Evolutionary conservation across 495 filamentous ascomycete species (phyloP).

Genomic region (Xylaria palmicola): DNA sequence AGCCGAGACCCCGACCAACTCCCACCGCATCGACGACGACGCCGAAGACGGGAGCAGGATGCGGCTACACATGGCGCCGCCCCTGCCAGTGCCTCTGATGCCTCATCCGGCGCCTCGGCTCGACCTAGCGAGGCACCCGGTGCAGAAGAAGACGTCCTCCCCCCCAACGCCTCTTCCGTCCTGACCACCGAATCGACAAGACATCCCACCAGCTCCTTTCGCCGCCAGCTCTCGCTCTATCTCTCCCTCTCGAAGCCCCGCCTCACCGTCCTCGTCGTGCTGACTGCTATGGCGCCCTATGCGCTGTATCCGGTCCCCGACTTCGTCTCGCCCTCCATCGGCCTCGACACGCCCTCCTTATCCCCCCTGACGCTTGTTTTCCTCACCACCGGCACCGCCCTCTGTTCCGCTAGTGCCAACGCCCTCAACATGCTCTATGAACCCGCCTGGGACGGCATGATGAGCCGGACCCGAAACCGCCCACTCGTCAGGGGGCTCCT

Average conservation of each 20-base stretch:
- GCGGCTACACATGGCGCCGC: too few relatives aligned
- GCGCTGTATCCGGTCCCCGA: constrained; percentile 85
- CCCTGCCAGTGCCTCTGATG: neutral
- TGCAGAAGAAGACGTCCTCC: constrained; percentile 41
- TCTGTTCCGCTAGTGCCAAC: constrained; percentile 84
- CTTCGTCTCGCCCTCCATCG: constrained; percentile 67
- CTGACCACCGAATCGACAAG: constrained; percentile 70
- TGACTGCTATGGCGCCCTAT: constrained; percentile 89
- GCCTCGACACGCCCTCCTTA: constrained; percentile 71
- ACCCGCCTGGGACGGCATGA: constrained; percentile 83
- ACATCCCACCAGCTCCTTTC: constrained; percentile 66
- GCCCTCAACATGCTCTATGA: constrained; percentile 97
- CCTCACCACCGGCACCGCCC: constrained; percentile 83
- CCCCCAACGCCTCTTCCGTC: constrained; percentile 80
- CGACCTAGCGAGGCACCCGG: neutral
- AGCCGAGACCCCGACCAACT: constrained; percentile 12
- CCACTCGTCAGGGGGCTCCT: constrained; percentile 85
- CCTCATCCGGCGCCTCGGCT: neutral
- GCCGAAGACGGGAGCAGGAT: constrained; percentile 28
- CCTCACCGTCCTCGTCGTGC: constrained; percentile 84
- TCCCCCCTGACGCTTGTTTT: constrained; percentile 88
- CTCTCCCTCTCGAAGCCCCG: constrained; percentile 94
- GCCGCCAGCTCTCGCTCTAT: constrained; percentile 75
- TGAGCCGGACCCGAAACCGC: constrained; percentile 86
- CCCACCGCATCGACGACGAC: constrained; percentile 44